phyloP scores from a whole-genome alignment of 1,284 basidiomycete genomes.

The Cryptococcus floricola region DNA sequence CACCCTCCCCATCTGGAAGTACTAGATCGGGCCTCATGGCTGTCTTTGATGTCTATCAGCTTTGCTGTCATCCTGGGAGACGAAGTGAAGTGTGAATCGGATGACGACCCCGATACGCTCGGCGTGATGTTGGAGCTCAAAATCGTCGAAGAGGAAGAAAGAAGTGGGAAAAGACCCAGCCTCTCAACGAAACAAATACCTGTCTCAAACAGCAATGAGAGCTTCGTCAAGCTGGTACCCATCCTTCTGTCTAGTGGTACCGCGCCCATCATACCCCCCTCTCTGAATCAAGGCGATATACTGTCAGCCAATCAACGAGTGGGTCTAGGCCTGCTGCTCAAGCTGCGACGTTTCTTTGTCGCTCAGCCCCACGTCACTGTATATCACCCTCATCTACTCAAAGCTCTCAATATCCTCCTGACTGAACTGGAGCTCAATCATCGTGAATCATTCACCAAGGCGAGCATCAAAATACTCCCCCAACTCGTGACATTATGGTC shows the following conservation, averaged over 20 bases:
- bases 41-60: constrained; percentile 61
- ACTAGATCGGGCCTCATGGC: constrained; percentile 65
- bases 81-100: constrained; percentile 42
- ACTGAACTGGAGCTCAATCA: constrained; percentile 69
- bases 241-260: constrained; percentile 59
- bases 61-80: constrained; percentile 74
- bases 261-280: constrained; percentile 33
- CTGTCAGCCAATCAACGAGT: constrained; percentile 34
- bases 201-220: constrained; percentile 52
- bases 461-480: constrained; percentile 63
- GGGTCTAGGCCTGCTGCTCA: constrained; percentile 58
- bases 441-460: constrained; percentile 57
- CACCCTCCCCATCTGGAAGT: constrained; percentile 75
- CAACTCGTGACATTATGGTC: constrained; percentile 67
- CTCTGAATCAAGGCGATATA: constrained; percentile 2
- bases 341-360: constrained; percentile 64
- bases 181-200: not conserved
- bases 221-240: constrained; percentile 54
- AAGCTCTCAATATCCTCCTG: constrained; percentile 64
- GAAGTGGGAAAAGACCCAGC: not conserved
- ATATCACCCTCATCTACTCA: constrained; percentile 68
- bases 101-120: constrained; percentile 20
- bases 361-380: constrained; percentile 62
- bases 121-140: constrained; percentile 20
- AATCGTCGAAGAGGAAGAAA: constrained; percentile 2